These are phyloP conservation scores for Aspergillus viridinutans DNA, from an alignment of 2,329 filamentous ascomycete genomes.

Conservation along the genomic window DNA sequence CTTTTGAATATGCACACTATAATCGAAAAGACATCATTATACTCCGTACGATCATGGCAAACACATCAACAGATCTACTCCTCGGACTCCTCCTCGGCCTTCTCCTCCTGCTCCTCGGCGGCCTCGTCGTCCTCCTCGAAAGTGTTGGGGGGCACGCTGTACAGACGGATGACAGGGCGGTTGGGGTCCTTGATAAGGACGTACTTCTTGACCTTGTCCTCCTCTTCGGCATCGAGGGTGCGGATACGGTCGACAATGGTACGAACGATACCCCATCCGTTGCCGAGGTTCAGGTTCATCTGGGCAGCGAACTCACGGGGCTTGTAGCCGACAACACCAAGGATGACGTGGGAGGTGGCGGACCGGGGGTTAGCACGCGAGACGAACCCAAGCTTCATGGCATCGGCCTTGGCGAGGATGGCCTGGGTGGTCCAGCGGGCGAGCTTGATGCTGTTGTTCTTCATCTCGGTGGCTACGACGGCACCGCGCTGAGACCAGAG, in stretches of 20 bases:
- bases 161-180: conserved; percentile 89
- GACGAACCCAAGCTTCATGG: conserved; percentile 98
- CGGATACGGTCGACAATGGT: conserved; percentile 84
- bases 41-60: conserved; percentile 10
- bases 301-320: conserved; percentile 92
- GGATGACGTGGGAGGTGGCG: conserved; percentile 89
- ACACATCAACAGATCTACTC: conserved; percentile 22
- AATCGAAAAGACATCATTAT: conserved; percentile 12
- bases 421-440: conserved; percentile 96
- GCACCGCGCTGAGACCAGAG: conserved; percentile 91
- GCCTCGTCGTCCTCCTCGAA: conserved; percentile 84
- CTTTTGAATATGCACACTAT: conserved; percentile 8
- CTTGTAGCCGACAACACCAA: conserved; percentile 97
- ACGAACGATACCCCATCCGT: conserved; percentile 98
- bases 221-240: conserved; percentile 39
- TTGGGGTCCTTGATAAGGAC: conserved; percentile 81
- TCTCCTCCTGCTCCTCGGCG: conserved; percentile 52
- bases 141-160: conserved; percentile 80
- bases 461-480: conserved; percentile 98
- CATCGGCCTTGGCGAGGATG: conserved; percentile 93
- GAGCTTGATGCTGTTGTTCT: conserved; percentile 99
- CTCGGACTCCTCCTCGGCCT: conserved; percentile 50
- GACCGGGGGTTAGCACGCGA: conserved; percentile 88
- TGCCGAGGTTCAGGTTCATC: conserved; percentile 96
- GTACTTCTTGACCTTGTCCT: conserved; percentile 44